phyloP scores from a whole-genome alignment of 345 rosid species.

The Eucalyptus curtisii region DNA sequence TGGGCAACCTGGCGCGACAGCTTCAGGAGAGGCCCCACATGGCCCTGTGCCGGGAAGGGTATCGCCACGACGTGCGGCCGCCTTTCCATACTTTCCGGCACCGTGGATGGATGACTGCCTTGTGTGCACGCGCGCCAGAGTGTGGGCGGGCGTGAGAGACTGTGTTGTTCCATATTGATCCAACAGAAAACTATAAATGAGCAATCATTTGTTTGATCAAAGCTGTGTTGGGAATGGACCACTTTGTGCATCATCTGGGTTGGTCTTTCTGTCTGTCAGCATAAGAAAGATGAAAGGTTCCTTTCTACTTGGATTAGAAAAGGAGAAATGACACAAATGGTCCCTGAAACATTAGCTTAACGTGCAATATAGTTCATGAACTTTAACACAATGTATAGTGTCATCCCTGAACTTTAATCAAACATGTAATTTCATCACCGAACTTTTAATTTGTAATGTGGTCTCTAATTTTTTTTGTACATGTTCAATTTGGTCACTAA shows the following conservation, averaged over 20 bases:
- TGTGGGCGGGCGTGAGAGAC: not conserved
- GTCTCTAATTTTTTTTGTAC: fast-evolving
- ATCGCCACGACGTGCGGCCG: constrained; percentile 6
- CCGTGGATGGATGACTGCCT: not conserved
- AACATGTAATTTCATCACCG: fast-evolving
- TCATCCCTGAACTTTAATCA: fast-evolving
- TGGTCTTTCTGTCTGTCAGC: not conserved
- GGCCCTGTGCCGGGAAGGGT: constrained; percentile 24
- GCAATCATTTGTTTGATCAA: not conserved
- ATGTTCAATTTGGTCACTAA: fast-evolving
- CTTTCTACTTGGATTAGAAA: not conserved
- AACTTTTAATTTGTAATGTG: too few relatives aligned
- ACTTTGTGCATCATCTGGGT: not conserved
- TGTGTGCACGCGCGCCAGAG: not conserved
- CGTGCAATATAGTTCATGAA: fast-evolving
- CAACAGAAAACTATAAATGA: not conserved
- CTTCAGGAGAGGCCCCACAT: constrained; percentile 20
- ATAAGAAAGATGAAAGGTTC: not conserved
- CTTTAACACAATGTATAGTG: fast-evolving
- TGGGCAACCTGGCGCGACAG: constrained; percentile 12
- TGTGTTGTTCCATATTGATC: not conserved
- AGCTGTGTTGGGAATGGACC: not conserved
- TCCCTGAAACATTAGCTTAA: too few relatives aligned
- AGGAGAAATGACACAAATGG: fast-evolving
- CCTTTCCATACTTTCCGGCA: not conserved